Evolutionary conservation across 305 asterid genomes (phyloP), one percentile per base, ranked within the genome.

Genomic region (Caryopteris hybrid): DNA sequence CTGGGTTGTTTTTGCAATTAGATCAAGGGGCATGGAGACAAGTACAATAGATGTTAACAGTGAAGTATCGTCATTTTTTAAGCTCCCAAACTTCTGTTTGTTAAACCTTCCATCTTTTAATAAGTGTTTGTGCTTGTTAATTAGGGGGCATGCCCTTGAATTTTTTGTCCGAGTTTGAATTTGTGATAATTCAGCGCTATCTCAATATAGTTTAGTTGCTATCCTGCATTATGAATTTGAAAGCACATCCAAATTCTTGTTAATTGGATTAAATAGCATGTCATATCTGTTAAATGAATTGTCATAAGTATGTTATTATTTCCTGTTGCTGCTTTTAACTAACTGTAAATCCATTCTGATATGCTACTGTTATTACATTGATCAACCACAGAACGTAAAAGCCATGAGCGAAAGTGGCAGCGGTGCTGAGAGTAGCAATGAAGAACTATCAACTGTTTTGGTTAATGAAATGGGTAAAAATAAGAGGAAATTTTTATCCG

Each of bases 401-500:
- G 54, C 61, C 23, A 84, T 87, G 93, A 78, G 72, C 11, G 82
- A 71, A 42, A 69, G 5, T 46, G 68, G 65, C 72, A 77, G 62
- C 57, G 59, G 3, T 63, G 78, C 20, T 72, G 86, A 71, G 48
- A 58, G 66, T 22, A 54, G 53, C 57, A 45, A 22, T 64, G 81
- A 80, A 10, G 71, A 66, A 20, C 58, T 39, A 6, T 50, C 72
- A 5, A 25, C 72, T 56, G 74, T 59, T 70, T 61, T 56, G 25
- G 63, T 70, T 61, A 53, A 20, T 39, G 84, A 76, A 64, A 80
- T 79, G 62, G 87, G 86, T 22, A 76, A 83, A 73, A 89, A 88
- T 63, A 91, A 91, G 77, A 75, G 93, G 82, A 91, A 89, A 64
- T 81, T 68, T 63, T 23, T 80, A 52, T 34, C 88, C 17, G 90